Base-by-base conservation (phyloP, 495 filamentous ascomycete species). In the Wilcoxina mikolae region DNA sequence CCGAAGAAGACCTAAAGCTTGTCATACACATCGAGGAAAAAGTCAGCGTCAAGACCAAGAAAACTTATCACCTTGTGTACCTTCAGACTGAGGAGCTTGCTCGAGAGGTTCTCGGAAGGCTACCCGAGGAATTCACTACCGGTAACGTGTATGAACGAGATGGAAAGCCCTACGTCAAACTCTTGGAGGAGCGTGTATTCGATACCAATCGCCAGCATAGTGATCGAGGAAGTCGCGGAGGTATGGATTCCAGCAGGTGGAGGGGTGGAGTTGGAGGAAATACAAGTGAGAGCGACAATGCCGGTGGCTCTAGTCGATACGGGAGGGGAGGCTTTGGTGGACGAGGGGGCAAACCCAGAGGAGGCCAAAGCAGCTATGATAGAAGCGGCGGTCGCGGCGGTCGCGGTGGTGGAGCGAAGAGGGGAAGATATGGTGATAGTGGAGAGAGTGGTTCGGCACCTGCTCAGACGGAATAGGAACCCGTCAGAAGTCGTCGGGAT, bases 41-140 rank as follows among this genome's bases (percentile, higher is more conserved):
- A 29, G n/a, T 17, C 20, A 33, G 12, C 1, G 7, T 3, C n/a
- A 84, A 82, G 60, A 80, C 76, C 71, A 78, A 79, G 22, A 79
- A 78, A 58, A 77, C 73, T 48, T 88, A 85, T 70, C 83, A 82
- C 66, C 80, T 94, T 33, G 87, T 81, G 17, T 81, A 84, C 26
- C 95, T 95, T 72, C 73, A 79, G 44, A 83, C 73, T 17, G 63
- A 73, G 0, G 86, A 93, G 59, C 83, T 91, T 23, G 83, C 87
- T 56, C 84, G 84, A 59, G 77, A 74, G 23, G 83, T 86, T 25
- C 74, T 91, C 53, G 76, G 80, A 3, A 80, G 74, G 52, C 74
- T 90, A 39, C 79, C 84, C 4, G 72, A 78, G 3, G 84, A 91
- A 4, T 73, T 81, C 60, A 90, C 87, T 73, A 78, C 76, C 10